Evolutionary conservation across 805 yeast species (phyloP).

Genomic region (Debaryomyces prosopidis): DNA sequence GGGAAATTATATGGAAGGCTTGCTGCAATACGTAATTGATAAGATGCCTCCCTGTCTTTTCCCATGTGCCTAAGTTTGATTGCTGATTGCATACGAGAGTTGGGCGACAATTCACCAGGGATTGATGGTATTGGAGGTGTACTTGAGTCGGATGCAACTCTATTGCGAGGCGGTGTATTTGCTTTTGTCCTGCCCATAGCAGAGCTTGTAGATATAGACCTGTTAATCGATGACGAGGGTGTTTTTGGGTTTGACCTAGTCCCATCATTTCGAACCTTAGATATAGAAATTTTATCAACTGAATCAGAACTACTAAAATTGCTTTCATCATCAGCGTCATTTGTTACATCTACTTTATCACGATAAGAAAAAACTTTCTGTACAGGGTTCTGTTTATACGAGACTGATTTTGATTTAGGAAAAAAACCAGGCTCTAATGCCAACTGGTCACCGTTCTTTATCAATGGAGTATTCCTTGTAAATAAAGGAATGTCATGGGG

Average conservation of each 20-base stretch:
- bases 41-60: constrained; percentile 65
- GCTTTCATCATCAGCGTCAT: constrained; percentile 15
- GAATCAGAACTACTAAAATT: constrained; percentile 17
- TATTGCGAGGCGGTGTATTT: constrained; percentile 7
- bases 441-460: not conserved
- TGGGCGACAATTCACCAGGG: constrained; percentile 23
- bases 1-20: constrained; percentile 55
- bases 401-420: not conserved
- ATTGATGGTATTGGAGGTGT: not conserved
- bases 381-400: not conserved
- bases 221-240: constrained; percentile 8
- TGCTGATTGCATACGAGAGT: constrained; percentile 44
- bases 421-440: not conserved
- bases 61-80: constrained; percentile 55
- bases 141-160: constrained; percentile 11
- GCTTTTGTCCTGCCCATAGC: not conserved
- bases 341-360: not conserved
- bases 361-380: not conserved
- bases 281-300: constrained; percentile 4
- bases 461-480: not conserved
- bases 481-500: not conserved
- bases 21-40: constrained; percentile 66
- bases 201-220: constrained; percentile 2
- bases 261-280: constrained; percentile 4
- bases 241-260: constrained; percentile 7